phyloP scores from a whole-genome alignment of 768 basidiomycete species.

The Royoungia palumana region DNA sequence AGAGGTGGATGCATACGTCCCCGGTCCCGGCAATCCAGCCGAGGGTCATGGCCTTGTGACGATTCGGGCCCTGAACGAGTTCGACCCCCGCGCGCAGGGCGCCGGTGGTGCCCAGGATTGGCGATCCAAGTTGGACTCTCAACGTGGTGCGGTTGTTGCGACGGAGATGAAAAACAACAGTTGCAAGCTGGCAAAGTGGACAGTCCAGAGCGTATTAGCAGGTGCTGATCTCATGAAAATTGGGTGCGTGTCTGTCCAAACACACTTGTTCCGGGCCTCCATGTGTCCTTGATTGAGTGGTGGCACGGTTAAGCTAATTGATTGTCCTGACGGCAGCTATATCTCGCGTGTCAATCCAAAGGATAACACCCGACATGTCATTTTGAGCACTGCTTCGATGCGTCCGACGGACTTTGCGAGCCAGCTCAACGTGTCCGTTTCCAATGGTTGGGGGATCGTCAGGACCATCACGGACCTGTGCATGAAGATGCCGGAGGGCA shows the following conservation, averaged over 20 bases:
- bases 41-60: slow-evolving; percentile 81
- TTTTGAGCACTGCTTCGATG: slow-evolving; percentile 91
- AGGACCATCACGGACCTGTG: slow-evolving; percentile 91
- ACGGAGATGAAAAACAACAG: slow-evolving; percentile 99
- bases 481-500: slow-evolving; percentile 97
- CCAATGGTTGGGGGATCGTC: slow-evolving; percentile 99
- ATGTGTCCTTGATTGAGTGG: not conserved
- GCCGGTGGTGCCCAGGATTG: slow-evolving; percentile 98
- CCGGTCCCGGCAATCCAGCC: slow-evolving; percentile 54
- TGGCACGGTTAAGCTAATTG: slow-evolving; percentile 6
- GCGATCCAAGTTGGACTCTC: slow-evolving; percentile 94
- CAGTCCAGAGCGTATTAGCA: slow-evolving; percentile 90
- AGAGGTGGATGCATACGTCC: slow-evolving; percentile 90
- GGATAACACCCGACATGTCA: slow-evolving; percentile 93
- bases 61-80: slow-evolving; percentile 95
- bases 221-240: slow-evolving; percentile 97
- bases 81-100: slow-evolving; percentile 86
- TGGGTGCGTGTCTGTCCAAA: slow-evolving; percentile 55
- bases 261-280: not conserved
- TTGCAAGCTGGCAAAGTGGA: slow-evolving; percentile 96
- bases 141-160: slow-evolving; percentile 95
- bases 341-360: slow-evolving; percentile 92
- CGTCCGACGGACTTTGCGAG: slow-evolving; percentile 91
- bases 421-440: slow-evolving; percentile 91
- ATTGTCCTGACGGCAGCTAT: slow-evolving; percentile 52